Conservation (phyloP, 148 eudicot species). For the Fagopyrum homotropicum region DNA sequence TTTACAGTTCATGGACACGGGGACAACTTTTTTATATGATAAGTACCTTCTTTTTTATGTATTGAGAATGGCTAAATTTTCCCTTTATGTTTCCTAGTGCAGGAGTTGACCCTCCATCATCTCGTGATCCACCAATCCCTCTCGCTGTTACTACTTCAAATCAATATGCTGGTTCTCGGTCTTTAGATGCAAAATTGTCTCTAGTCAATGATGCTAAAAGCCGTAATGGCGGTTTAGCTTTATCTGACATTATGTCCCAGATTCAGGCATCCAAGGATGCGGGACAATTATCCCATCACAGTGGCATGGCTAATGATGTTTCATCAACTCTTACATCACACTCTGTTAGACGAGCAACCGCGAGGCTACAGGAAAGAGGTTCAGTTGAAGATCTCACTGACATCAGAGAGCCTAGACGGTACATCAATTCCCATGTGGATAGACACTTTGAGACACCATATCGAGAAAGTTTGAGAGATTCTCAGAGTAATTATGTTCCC, state of each 20-base stretch:
- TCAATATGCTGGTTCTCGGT: conserved; percentile 40
- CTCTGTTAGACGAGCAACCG: conserved; percentile 56
- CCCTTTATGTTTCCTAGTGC: conserved; percentile 58
- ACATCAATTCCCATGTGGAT: conserved; percentile 48
- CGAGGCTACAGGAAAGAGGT: conserved; percentile 67
- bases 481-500: conserved; percentile 60
- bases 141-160: conserved; percentile 91
- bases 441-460: conserved; percentile 69
- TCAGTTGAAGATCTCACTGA: conserved; percentile 50
- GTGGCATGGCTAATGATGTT: conserved; percentile 51
- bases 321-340: conserved; percentile 46
- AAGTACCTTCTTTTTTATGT: background rate
- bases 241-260: conserved; percentile 72
- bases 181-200: conserved; percentile 37
- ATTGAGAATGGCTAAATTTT: conserved; percentile 40
- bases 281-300: conserved; percentile 43
- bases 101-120: conserved; percentile 99
- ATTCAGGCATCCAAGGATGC: conserved; percentile 77
- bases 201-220: conserved; percentile 36
- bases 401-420: conserved; percentile 58
- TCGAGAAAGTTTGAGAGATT: conserved; percentile 62
- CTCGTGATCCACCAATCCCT: conserved; percentile 97
- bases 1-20: background rate
- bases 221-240: conserved; percentile 64
- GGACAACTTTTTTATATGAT: background rate